A percentile compares a stretch with the other conserved stretches of the same genome.
phyloP scores from a whole-genome alignment of 2,329 filamentous ascomycete species.

The Clarireedia hainanense region DNA sequence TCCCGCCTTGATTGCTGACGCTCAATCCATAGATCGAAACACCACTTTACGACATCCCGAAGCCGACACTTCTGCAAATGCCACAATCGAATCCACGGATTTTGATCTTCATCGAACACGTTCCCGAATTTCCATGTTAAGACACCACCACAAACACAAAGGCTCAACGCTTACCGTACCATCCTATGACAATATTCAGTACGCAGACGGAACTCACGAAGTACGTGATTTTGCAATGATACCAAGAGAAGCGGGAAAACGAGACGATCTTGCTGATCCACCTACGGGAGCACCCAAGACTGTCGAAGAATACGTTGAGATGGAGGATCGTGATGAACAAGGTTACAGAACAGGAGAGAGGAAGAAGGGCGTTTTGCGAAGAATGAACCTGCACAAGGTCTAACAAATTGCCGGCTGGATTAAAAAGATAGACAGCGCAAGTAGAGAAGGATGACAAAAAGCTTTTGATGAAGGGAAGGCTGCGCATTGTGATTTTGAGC shows the following conservation, averaged over 20 bases:
- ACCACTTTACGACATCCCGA: slow-evolving; percentile 56
- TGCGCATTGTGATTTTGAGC: not conserved
- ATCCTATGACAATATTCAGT: slow-evolving; percentile 20
- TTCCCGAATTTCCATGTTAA: slow-evolving; percentile 15
- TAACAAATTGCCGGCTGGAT: not conserved
- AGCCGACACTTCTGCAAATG: slow-evolving; percentile 48
- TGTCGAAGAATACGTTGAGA: not conserved
- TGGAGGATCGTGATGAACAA: not conserved
- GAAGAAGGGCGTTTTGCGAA: slow-evolving; percentile 18
- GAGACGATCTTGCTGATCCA: slow-evolving; percentile 4
- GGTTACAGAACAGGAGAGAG: slow-evolving; percentile 11
- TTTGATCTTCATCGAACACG: slow-evolving; percentile 33
- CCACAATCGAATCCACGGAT: slow-evolving; percentile 48
- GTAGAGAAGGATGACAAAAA: not conserved
- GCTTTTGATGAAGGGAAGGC: not conserved
- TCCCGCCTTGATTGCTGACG: not conserved
- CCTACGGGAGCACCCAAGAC: not conserved
- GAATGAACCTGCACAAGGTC: slow-evolving; percentile 12
- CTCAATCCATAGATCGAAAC: slow-evolving; percentile 36
- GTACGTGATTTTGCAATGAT: slow-evolving; percentile 2
- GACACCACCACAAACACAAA: slow-evolving; percentile 12
- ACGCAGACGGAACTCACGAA: slow-evolving; percentile 17
- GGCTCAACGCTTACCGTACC: slow-evolving; percentile 8
- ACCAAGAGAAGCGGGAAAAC: slow-evolving; percentile 3
- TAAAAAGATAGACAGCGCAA: not conserved